phyloP scores from a whole-genome alignment of 108 stramenopile genomes.

The Chaetoceros muelleri region DNA sequence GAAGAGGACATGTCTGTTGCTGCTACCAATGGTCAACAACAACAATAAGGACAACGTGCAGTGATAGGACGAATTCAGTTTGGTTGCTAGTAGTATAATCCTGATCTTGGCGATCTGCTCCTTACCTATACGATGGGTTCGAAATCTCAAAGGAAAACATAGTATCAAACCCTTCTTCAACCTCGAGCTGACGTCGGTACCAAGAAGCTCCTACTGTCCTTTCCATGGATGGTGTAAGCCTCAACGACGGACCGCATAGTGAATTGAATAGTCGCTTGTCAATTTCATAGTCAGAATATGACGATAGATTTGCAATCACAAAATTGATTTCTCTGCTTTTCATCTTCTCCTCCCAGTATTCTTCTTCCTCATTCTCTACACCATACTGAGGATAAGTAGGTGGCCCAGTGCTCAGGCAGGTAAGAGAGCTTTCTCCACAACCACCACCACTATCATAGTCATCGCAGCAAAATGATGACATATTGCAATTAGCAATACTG shows the following conservation, averaged over 20 bases:
- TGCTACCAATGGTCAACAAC: too few relatives aligned
- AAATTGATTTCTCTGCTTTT: neutral
- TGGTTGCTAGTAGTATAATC: too few relatives aligned
- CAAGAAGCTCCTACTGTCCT: constrained; percentile 35
- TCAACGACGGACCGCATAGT: constrained; percentile 35
- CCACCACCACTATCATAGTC: constrained; percentile 9
- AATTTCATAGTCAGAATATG: too few relatives aligned
- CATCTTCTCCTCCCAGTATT: neutral
- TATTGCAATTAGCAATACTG: constrained; percentile 48
- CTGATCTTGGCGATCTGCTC: constrained; percentile 33
- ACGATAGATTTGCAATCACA: too few relatives aligned
- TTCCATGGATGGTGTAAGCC: constrained; percentile 32
- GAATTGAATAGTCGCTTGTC: neutral
- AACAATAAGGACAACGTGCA: too few relatives aligned
- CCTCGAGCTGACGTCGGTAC: constrained; percentile 38
- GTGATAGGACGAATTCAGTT: too few relatives aligned
- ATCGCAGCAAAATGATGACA: constrained; percentile 41
- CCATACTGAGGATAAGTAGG: too few relatives aligned
- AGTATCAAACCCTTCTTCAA: constrained; percentile 52
- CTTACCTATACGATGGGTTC: constrained; percentile 14
- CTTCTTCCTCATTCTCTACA: too few relatives aligned
- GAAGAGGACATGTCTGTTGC: too few relatives aligned
- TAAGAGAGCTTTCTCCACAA: neutral
- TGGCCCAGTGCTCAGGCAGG: too few relatives aligned
- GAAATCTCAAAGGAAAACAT: constrained; percentile 18